Percentiles rank a stretch among this genome's conserved stretches.
Evolutionary conservation across 129 eudicot genomes (phyloP).

Genomic region (Calendula officinalis): DNA sequence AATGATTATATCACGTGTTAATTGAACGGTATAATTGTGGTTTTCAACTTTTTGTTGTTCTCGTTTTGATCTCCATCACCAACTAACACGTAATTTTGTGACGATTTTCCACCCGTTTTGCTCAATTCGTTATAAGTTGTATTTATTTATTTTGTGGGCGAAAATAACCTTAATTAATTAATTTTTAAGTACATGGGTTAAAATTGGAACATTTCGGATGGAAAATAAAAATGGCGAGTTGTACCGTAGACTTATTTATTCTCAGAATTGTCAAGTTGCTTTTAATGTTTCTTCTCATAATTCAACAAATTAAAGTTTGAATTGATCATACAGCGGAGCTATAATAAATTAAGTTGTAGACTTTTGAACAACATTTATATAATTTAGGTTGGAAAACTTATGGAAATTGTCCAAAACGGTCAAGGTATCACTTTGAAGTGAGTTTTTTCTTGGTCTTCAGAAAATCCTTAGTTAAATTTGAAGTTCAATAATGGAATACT

Average conservation of each 20-base stretch:
- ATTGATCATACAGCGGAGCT: background rate
- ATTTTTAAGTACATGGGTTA: background rate
- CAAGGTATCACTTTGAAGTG: background rate
- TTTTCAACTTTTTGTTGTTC: too few relatives aligned
- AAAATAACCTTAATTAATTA: too few relatives aligned
- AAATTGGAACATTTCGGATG: too few relatives aligned
- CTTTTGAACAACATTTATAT: background rate
- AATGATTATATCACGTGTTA: too few relatives aligned
- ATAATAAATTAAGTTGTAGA: background rate
- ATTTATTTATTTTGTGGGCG: background rate
- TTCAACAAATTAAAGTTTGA: too few relatives aligned
- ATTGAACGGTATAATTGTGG: too few relatives aligned
- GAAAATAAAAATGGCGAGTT: background rate
- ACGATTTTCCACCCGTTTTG: background rate
- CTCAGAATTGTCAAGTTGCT: background rate
- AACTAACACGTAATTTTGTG: too few relatives aligned
- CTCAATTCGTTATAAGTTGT: background rate
- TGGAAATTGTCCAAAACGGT: conserved; percentile 1
- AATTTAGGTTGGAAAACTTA: background rate
- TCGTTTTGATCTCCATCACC: too few relatives aligned
- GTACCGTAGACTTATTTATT: background rate
- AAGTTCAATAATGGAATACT: background rate
- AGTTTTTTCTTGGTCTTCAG: background rate
- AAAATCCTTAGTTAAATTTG: background rate
- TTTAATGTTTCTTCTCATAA: too few relatives aligned